Conservation (phyloP, 257 asterid species). For the Misopates orontium region DNA sequence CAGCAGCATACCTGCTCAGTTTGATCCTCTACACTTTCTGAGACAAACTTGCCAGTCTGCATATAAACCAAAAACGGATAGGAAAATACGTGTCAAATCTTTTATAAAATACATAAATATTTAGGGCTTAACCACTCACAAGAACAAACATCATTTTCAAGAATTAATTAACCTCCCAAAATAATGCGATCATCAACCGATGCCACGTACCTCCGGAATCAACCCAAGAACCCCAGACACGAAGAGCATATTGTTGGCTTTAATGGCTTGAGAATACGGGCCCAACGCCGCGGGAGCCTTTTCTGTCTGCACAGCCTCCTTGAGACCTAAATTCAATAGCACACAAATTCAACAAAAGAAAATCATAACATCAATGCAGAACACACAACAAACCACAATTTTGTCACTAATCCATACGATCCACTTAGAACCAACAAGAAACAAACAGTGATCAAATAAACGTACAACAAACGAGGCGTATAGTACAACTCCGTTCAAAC, state of each 20-base stretch:
- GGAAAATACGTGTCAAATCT: not conserved
- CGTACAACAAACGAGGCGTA: not conserved
- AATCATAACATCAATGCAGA: too few relatives aligned
- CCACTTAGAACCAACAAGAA: not conserved
- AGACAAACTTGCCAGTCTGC: constrained; percentile 86
- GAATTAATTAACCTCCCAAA: constrained; percentile 4
- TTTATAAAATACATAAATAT: too few relatives aligned
- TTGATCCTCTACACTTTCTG: constrained; percentile 90
- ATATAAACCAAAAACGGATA: constrained; percentile 24
- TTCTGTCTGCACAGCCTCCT: constrained; percentile 83
- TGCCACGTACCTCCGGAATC: constrained; percentile 73
- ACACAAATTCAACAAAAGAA: not conserved
- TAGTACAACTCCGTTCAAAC: constrained; percentile 16
- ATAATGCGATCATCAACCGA: constrained; percentile 1
- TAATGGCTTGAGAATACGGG: constrained; percentile 93
- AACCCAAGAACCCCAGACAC: constrained; percentile 79
- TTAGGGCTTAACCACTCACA: not conserved
- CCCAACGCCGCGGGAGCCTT: constrained; percentile 97
- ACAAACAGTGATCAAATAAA: not conserved
- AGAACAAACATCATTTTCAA: not conserved
- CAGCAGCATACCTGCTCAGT: constrained; percentile 79
- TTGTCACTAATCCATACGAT: not conserved
- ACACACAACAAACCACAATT: not conserved
- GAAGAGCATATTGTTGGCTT: constrained; percentile 75
- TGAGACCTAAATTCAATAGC: constrained; percentile 37